phyloP scores from a whole-genome alignment of 352 stramenopile species.

The Phytophthora europaea region DNA sequence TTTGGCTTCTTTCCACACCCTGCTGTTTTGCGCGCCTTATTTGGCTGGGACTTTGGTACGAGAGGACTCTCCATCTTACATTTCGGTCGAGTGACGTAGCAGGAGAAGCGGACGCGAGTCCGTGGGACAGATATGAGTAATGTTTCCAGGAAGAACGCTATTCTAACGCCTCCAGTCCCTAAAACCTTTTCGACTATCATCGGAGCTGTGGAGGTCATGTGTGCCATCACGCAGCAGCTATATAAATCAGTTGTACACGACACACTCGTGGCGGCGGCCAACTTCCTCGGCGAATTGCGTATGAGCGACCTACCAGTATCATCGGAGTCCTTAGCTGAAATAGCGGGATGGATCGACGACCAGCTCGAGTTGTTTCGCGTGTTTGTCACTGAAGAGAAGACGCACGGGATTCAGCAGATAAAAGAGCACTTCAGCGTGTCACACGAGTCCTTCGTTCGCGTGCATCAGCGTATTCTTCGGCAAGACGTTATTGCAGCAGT shows the following conservation, averaged over 20 bases:
- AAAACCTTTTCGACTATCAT: neutral
- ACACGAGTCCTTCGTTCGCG: neutral
- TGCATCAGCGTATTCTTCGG: neutral
- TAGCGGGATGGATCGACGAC: neutral
- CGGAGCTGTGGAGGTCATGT: neutral
- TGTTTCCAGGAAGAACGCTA: constrained; percentile 24
- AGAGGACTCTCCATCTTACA: constrained; percentile 10
- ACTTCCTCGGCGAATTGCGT: neutral
- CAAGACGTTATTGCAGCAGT: neutral
- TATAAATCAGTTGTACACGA: neutral
- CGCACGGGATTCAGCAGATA: neutral
- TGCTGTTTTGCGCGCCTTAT: constrained; percentile 20
- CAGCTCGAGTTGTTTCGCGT: neutral
- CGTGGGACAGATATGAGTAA: constrained; percentile 15
- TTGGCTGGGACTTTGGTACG: constrained; percentile 23
- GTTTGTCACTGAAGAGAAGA: neutral
- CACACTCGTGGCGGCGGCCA: too few species aligned
- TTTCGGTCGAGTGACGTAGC: constrained; percentile 4
- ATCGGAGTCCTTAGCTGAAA: neutral
- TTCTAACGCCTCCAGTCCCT: neutral
- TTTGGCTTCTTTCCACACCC: constrained; percentile 33
- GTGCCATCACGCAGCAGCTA: neutral
- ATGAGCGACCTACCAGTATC: neutral
- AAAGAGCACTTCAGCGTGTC: neutral
- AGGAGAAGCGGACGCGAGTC: neutral